Evolutionary conservation across 371 early-diverging fungal species (phyloP), one percentile per base, ranked within the genome.

Genomic region (Nematocida parisii): DNA sequence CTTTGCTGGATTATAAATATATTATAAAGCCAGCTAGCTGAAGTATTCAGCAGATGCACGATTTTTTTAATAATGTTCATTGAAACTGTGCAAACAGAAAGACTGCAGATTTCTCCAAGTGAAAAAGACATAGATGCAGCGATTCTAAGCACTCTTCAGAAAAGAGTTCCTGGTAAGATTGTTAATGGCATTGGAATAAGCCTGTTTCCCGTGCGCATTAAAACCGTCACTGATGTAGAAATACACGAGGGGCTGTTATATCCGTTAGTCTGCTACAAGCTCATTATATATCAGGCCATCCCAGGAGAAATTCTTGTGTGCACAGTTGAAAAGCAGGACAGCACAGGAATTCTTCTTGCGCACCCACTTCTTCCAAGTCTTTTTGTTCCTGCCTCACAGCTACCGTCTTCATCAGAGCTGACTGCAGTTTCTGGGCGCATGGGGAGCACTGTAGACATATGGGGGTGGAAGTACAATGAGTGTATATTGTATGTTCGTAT

Each of bases 381-480:
- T 18, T 70, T 58, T 46, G 61, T 77, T 18, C 80, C 80, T 58
- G 33, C 80, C 5, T 11, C 61, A 0, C 80, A 77, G 46, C 20
- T 77, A 15, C 80, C 80, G 11, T 9, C 33, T 24, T 60, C 80
- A 5, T 77, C 80, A 4, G 60, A 66, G 46, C 52, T 77, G 9
- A 40, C 39, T 13, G 39, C 61, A n/a, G 39, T 77, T 1, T 47
- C 68, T 42, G 70, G 67, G 22, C 40, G 62, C 58, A 45, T 33
- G 46, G 57, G 70, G 5, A 47, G 20, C 24, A 13, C 47, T 11
- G 42, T 71, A 15, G 68, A 77, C 5, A 44, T 67, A 55, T 77
- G 80, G 80, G 64, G 54, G 4, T 77, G 80, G 80, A 66, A 68
- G 40, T 77, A 77, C 80, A 61, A 70, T 40, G 80, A 71, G 7